These are phyloP conservation scores for Gracilaria caudata DNA, from an alignment of 23 red algal species.

Conservation along the genomic window DNA sequence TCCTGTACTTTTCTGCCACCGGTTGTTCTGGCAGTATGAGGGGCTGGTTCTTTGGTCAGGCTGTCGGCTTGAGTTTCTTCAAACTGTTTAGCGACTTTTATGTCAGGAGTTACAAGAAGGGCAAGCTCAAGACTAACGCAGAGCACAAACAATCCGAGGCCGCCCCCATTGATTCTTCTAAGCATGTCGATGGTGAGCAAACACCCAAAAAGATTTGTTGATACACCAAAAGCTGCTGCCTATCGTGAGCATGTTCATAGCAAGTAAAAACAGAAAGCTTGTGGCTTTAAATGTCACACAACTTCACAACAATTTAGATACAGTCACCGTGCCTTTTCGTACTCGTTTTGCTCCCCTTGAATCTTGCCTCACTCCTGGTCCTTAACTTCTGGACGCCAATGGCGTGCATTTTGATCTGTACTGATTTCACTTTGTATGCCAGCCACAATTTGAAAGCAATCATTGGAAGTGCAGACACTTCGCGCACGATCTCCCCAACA, in stretches of 20 bases:
- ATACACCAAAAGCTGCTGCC: neutral
- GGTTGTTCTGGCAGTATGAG: constrained; percentile 94
- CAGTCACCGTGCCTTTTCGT: neutral
- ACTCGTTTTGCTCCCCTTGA: neutral
- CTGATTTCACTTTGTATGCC: neutral
- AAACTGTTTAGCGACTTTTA: constrained; percentile 96
- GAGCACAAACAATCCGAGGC: neutral
- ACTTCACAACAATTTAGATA: neutral
- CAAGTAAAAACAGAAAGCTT: constrained; percentile 27
- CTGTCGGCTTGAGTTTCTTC: constrained; percentile 93
- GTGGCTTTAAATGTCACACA: neutral
- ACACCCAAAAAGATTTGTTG: constrained; percentile 3
- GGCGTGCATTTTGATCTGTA: neutral
- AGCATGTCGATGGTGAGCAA: neutral
- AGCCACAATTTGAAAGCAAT: neutral
- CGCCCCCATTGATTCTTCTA: neutral
- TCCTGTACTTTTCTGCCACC: constrained; percentile 78
- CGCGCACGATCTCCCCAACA: too few species aligned
- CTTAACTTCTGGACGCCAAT: neutral
- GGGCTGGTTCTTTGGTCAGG: constrained; percentile 94
- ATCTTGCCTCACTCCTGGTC: neutral
- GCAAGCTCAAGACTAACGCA: constrained; percentile 3
- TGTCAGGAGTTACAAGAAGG: constrained; percentile 79
- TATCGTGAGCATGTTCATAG: constrained; percentile 21
- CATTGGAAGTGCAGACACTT: neutral